Evolutionary conservation across 495 filamentous ascomycete genomes (phyloP), one percentile per base, ranked within the genome.

Genomic region (Penicillium canariense): DNA sequence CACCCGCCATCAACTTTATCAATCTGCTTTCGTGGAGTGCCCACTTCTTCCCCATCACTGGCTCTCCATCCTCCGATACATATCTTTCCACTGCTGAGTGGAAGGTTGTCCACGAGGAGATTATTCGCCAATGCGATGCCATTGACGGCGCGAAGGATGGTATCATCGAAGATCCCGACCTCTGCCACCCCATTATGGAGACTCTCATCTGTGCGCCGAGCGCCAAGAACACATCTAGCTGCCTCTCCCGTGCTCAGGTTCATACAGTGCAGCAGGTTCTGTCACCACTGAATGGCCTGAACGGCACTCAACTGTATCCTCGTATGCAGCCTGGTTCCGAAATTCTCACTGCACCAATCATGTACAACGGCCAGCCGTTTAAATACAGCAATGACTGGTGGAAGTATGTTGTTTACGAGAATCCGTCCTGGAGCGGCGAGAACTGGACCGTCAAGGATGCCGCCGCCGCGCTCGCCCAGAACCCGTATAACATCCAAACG

Each of bases 51-150:
- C 58, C 70, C 1, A 75, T 79, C 40, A 79, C 75, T 0, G 79
- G 81, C 2, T 71, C 73, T 0, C 63, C 68, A 6, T 62, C 67
- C 9, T 75, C 76, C 5, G 62, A 74, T 0, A 78, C 75, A 14
- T 83, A 81, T 46, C 78, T 90, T 4, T 65, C 78, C 2, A 52
- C 77, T 27, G 61, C 68, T 0, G 66, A 80, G 17, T 83, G 85
- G 64, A 62, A 68, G 0, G 63, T 75, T 5, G 78, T 87, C 30
- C 79, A 77, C 11, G 68, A 76, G 0, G 84, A 86, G 56, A 76
- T 88, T 22, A 30, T 87, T 9, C 74, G 75, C 0, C 86, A 90
- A 58, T 91, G 87, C 52, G 86, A 91, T 59, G 56, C 48, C 4
- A 67, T 81, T 17, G 87, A 90, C 62, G 86, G 87, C 1, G 71